These are phyloP conservation scores for Debaryomyces fabryi DNA, from an alignment of 1,139 yeast species.

Conservation along the genomic window DNA sequence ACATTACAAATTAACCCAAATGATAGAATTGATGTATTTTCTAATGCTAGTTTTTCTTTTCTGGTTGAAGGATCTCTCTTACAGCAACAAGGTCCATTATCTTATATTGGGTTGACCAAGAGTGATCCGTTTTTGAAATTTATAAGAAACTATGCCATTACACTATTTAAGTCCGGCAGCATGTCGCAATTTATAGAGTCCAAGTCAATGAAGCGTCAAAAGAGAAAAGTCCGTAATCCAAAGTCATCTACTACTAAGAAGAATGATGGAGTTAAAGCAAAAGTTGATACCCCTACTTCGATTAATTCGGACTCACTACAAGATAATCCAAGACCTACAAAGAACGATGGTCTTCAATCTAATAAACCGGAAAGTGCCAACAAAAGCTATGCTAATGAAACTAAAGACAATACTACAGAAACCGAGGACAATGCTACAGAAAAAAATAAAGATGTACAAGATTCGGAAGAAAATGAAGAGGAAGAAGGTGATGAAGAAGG, in stretches of 20 bases:
- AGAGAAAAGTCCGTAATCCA: conserved; percentile 3
- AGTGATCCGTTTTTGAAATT: conserved; percentile 46
- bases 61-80: conserved; percentile 42
- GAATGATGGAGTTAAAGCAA: not conserved
- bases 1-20: conserved; percentile 37
- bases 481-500: conserved; percentile 6
- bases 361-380: not conserved
- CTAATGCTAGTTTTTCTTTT: conserved; percentile 42
- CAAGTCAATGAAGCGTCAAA: conserved; percentile 21
- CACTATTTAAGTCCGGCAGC: conserved; percentile 39
- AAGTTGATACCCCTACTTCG: not conserved
- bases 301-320: not conserved
- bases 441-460: not conserved
- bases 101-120: conserved; percentile 47
- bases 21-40: conserved; percentile 38
- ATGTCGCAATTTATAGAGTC: conserved; percentile 34
- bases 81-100: conserved; percentile 47
- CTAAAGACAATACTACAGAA: not conserved
- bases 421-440: not conserved
- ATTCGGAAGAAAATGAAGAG: conserved; percentile 3
- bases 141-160: conserved; percentile 40
- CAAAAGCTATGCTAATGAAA: too few species aligned
- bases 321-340: not conserved
- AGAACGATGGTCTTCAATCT: not conserved
- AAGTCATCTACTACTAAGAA: conserved; percentile 5